Base-by-base conservation (phyloP, 495 filamentous ascomycete genomes). In the Penicillium canescens region DNA sequence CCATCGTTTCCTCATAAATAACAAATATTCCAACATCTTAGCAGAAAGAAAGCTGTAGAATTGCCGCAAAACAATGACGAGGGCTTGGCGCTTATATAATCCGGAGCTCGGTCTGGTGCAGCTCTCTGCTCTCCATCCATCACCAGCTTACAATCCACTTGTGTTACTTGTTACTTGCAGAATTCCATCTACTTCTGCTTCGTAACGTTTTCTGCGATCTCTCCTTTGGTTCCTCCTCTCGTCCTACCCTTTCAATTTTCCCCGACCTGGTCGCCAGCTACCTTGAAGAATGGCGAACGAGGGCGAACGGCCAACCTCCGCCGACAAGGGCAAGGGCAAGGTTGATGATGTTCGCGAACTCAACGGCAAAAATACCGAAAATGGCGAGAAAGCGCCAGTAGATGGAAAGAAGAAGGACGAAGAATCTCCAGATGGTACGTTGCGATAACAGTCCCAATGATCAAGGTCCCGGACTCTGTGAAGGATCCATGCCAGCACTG, bases 271-370 rank as follows among this genome's bases (percentile, higher is more conserved):
- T 67, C 65, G 61, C 66, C 62, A 68, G 66, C 65, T 61, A 73
- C 60, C 64, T 55, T 73, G 66, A 67, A 65, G 71, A 63, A 98
- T 98, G 94, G 90, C 91, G 73, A 86, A 95, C 80, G 89, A 92
- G 70, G 91, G 89, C 75, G 90, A 94, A 76, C 82, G 85, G 80
- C 82, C 87, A 70, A 90, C 87, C 72, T 74, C 84, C 67, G 80
- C 84, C 70, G 92, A 96, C 76, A 97, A 98, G 80, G 94, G 92
- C 73, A 97, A 97, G 81, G 92, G 86, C 66, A 98, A 96, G 79
- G 86, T 85, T 54, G 79, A 85, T 50, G 81, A 85, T 65, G 73
- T 76, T 41, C 79, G 82, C 59, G 81, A 81, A 35, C 61, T 77
- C 59, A 68, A 86, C 50, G 80, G 75, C 53, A 84, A 81, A 72